Conservation (phyloP, 108 stramenopile genomes). For the Discostella stelligeroides region DNA sequence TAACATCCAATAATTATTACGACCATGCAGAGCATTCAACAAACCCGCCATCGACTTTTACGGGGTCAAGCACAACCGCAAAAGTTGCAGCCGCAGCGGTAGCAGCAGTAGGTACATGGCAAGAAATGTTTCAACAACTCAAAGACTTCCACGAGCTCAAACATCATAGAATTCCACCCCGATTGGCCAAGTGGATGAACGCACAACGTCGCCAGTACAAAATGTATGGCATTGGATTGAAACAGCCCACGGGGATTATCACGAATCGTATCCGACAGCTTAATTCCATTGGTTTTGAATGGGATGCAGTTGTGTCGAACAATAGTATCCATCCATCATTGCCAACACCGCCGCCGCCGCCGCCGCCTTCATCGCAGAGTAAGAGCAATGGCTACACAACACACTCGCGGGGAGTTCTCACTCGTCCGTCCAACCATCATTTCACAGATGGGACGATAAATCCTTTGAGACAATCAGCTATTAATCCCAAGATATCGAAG, state of each 20-base stretch:
- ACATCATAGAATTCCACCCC: conserved; percentile 11
- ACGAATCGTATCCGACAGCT: conserved; percentile 15
- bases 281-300: conserved; percentile 22
- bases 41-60: neutral
- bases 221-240: conserved; percentile 19
- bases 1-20: neutral
- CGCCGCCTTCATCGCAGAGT: neutral
- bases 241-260: conserved; percentile 15
- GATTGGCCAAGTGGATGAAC: conserved; percentile 16
- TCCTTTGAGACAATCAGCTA: too few relatives aligned
- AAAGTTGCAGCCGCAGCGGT: neutral
- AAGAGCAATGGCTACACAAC: too few relatives aligned
- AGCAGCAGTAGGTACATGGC: conserved; percentile 3
- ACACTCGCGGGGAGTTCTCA: too few relatives aligned
- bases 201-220: conserved; percentile 23
- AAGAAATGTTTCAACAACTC: conserved; percentile 23
- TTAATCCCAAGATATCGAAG: too few relatives aligned
- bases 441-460: too few relatives aligned
- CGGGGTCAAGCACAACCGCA: neutral
- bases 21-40: neutral
- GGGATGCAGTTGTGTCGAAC: neutral
- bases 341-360: neutral
- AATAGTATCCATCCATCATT: neutral
- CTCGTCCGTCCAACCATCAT: too few relatives aligned
- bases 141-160: conserved; percentile 22